Evolutionary conservation across 2,329 filamentous ascomycete genomes (phyloP).

Genomic region (Alternaria hordeiaustralica): DNA sequence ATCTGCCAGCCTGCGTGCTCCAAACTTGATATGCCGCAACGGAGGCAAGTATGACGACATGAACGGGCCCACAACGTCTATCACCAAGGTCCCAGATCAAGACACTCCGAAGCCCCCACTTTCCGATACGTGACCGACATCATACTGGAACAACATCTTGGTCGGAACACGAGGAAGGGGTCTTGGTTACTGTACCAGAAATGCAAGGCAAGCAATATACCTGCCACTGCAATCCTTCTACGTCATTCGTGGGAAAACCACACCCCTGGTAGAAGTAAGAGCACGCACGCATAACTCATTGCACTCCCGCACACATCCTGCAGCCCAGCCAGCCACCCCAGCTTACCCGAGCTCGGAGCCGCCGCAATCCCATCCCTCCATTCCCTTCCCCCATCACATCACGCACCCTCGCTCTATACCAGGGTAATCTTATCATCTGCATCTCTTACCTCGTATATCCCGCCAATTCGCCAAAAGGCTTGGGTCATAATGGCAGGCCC

Average conservation of each 20-base stretch:
- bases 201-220: neutral
- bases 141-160: neutral
- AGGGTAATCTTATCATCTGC: constrained; percentile 12
- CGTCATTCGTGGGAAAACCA: constrained; percentile 2
- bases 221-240: neutral
- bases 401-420: constrained; percentile 4
- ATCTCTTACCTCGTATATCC: neutral
- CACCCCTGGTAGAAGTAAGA: neutral
- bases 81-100: constrained; percentile 6
- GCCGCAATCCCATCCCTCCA: neutral
- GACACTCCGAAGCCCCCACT: neutral
- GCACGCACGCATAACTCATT: neutral
- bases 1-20: constrained; percentile 6
- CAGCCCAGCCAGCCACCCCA: constrained; percentile 1
- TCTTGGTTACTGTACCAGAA: neutral
- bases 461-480: constrained; percentile 2
- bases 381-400: neutral
- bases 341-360: constrained; percentile 1
- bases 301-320: neutral
- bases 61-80: constrained; percentile 12
- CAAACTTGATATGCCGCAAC: constrained; percentile 8
- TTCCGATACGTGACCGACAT: neutral
- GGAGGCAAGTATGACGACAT: constrained; percentile 16
- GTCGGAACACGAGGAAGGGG: neutral
- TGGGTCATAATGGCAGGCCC: neutral